phyloP scores from a whole-genome alignment of 2,329 filamentous ascomycete species.

The Microdochium trichocladiopsis region DNA sequence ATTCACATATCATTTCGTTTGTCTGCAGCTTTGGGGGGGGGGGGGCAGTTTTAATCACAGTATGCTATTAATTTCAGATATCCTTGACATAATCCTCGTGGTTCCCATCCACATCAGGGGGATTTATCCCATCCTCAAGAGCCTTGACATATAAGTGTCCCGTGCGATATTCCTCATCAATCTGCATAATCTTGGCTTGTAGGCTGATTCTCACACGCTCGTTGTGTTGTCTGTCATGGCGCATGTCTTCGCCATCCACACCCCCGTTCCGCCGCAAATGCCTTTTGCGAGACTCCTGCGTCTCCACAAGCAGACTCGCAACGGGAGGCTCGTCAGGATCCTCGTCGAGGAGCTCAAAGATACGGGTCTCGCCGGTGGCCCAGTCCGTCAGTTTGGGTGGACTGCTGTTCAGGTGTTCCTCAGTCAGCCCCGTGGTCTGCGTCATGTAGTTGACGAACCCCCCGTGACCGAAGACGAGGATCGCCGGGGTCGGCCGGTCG shows the following conservation, averaged over 20 bases:
- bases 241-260: too few species aligned
- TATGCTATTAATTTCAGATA: not conserved
- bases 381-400: conserved; percentile 8
- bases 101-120: not conserved
- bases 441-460: conserved; percentile 5
- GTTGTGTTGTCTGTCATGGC: too few species aligned
- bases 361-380: conserved; percentile 6
- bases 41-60: too few species aligned
- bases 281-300: not conserved
- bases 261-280: too few species aligned
- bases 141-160: not conserved
- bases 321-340: not conserved
- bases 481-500: not conserved
- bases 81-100: not conserved
- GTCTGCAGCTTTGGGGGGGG: too few species aligned
- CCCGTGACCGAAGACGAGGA: conserved; percentile 5
- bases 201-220: too few species aligned
- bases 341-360: conserved; percentile 1
- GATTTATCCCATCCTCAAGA: not conserved
- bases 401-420: not conserved
- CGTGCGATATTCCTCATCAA: not conserved
- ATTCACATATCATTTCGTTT: too few species aligned
- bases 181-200: not conserved
- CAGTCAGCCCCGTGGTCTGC: not conserved
- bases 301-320: not conserved